Percentiles rank a stretch among this genome's conserved stretches.
These are phyloP conservation scores for Aureobasidium sp. DNA, from an alignment of 2,329 filamentous ascomycete genomes.

Conservation along the genomic window DNA sequence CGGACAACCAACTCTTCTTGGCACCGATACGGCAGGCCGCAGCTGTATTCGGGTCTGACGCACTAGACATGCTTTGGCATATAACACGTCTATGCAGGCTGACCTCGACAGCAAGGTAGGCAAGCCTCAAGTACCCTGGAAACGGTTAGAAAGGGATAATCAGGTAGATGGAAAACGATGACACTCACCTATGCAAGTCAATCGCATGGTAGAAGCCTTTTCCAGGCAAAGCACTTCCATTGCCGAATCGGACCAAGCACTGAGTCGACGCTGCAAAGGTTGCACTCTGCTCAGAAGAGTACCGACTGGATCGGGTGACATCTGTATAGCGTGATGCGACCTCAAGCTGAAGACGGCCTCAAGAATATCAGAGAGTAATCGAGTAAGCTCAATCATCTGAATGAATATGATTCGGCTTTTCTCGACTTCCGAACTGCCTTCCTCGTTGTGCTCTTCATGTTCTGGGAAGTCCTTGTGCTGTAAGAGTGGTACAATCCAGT, in stretches of 20 bases:
- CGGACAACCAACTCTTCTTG: constrained; percentile 33
- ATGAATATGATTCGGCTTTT: constrained; percentile 22
- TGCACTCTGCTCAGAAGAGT: constrained; percentile 19
- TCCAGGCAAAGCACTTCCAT: constrained; percentile 21
- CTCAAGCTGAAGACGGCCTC: constrained; percentile 18
- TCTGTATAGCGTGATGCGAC: constrained; percentile 15
- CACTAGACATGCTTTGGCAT: constrained; percentile 16
- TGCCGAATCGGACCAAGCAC: constrained; percentile 19
- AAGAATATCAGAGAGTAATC: constrained; percentile 19
- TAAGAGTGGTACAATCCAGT: constrained; percentile 21
- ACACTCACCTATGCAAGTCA: constrained; percentile 24
- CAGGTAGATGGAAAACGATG: background rate
- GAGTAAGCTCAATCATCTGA: constrained; percentile 21
- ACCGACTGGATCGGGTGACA: constrained; percentile 14
- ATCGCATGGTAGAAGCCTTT: constrained; percentile 21
- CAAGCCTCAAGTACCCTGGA: constrained; percentile 36
- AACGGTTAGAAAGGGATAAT: background rate
- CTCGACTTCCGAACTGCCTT: constrained; percentile 23
- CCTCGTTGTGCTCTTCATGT: constrained; percentile 20
- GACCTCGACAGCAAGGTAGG: constrained; percentile 39
- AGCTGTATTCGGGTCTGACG: constrained; percentile 24
- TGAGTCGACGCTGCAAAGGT: constrained; percentile 20
- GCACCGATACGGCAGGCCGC: constrained; percentile 35
- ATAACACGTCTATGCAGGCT: constrained; percentile 37
- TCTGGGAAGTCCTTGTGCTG: constrained; percentile 24